Percentiles rank a stretch among this genome's conserved stretches.
Evolutionary conservation across 2,329 filamentous ascomycete species (phyloP).

Genomic region (Capronia americana): DNA sequence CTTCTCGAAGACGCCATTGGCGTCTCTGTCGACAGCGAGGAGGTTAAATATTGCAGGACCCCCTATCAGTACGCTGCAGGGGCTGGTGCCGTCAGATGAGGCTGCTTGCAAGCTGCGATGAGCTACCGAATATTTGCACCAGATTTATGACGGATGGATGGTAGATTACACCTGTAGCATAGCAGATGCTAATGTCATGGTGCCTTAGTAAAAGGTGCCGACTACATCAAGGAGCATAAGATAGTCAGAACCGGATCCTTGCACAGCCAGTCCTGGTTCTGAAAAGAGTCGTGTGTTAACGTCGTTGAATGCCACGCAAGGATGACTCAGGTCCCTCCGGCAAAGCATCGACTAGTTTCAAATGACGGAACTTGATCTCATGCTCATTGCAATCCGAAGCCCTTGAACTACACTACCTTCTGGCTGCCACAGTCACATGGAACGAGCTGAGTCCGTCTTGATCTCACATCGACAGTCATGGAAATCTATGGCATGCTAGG

Average conservation of each 20-base stretch:
- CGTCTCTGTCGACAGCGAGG: neutral
- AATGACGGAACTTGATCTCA: neutral
- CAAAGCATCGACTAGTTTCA: too few species aligned
- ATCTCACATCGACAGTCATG: constrained; percentile 19
- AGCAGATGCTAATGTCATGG: neutral
- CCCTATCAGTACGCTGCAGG: neutral
- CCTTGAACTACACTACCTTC: neutral
- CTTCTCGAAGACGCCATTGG: neutral
- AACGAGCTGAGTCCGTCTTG: neutral
- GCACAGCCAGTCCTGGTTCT: too few species aligned
- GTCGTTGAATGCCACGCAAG: too few species aligned
- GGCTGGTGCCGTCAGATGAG: neutral
- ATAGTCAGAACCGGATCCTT: too few species aligned
- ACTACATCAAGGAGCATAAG: too few species aligned
- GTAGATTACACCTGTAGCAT: neutral
- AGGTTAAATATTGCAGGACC: neutral
- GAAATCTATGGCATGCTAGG: constrained; percentile 38
- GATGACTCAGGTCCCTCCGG: too few species aligned
- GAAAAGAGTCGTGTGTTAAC: too few species aligned
- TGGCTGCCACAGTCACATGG: neutral
- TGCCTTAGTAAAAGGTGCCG: neutral
- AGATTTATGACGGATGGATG: neutral
- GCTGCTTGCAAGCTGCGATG: neutral
- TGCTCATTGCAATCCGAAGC: neutral
- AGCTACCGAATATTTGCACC: neutral